Base-by-base conservation (phyloP, 2,329 filamentous ascomycete species). In the Drechslerella coelobrocha region DNA sequence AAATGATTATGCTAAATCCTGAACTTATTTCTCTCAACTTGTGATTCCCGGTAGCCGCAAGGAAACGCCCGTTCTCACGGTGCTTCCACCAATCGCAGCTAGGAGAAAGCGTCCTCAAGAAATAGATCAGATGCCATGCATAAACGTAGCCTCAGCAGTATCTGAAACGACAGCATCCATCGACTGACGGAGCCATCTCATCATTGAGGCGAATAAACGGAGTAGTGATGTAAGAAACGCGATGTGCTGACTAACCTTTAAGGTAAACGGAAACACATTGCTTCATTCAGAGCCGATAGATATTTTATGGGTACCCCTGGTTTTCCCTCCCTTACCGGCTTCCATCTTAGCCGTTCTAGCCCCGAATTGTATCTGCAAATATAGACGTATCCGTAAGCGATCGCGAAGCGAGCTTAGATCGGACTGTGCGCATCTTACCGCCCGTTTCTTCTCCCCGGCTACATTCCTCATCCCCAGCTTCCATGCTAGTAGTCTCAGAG, bases 361-460 rank as follows among this genome's bases (percentile, higher is more conserved):
- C 12, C 90, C 90, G 76, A 94, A 94, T 79, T 94, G 90, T 65
- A 71, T 71, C 66, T 71, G 54, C 41, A 48, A 61, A 54, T 39
- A 51, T 60, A 37, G 53, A 65, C 55, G 31, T 21, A 34, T 7
- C 19, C 61, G 52, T 75, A 21, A 75, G 76, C 73, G 73, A 72
- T 66, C 34, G 68, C 65, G 23, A 6, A 29, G 2, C 41, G 21
- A 17, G 41, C 41, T 45, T 17, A 12, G 12, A 7, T 2, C 26
- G 6, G 10, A 47, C 14, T 51, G 24, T 34, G 26, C 29, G 23
- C 17, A n/a, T 37, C 66, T 60, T 63, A 92, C 89, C 17, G 93
- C 93, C 76, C 92, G 84, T 80, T 99, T 99, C 83, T 94, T 96
- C 79, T 97, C 92, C n/a, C 81, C 81, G 2, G 93, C 88, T 1